Percentiles rank a stretch among this genome's conserved stretches.
Conservation (phyloP, 139 green algal species). For the Picochlorum sp. region DNA sequence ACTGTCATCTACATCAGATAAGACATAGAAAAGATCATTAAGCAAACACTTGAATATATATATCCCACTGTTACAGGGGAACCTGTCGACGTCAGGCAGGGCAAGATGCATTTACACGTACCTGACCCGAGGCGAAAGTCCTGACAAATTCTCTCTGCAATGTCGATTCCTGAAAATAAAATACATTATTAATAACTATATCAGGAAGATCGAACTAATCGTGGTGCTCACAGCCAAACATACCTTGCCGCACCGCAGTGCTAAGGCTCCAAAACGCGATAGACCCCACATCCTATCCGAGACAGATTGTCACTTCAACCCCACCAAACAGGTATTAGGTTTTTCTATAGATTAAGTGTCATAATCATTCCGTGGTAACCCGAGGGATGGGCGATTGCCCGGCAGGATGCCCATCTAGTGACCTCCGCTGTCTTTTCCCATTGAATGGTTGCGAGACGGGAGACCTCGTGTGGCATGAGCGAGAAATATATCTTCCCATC, state of each 20-base stretch:
- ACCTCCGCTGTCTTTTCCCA: no score
- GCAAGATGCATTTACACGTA: not conserved
- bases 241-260: slow-evolving; percentile 4
- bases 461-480: no score
- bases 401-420: no score
- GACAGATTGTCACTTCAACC: no score
- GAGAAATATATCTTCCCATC: no score
- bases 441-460: no score
- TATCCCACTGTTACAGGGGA: no score
- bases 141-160: slow-evolving; percentile 6
- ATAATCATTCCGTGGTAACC: no score
- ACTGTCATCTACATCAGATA: slow-evolving; percentile 77
- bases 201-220: not conserved
- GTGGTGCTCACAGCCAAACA: not conserved
- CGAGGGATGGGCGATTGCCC: no score
- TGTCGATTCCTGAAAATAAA: not conserved
- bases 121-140: slow-evolving; percentile 25
- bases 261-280: slow-evolving; percentile 4
- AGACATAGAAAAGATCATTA: not conserved
- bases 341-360: no score
- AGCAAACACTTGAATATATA: not conserved
- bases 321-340: no score
- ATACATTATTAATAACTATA: not conserved
- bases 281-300: not conserved
- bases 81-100: not conserved